Conservation (phyloP, 2,329 filamentous ascomycete species). For the Penicillium sp. region DNA sequence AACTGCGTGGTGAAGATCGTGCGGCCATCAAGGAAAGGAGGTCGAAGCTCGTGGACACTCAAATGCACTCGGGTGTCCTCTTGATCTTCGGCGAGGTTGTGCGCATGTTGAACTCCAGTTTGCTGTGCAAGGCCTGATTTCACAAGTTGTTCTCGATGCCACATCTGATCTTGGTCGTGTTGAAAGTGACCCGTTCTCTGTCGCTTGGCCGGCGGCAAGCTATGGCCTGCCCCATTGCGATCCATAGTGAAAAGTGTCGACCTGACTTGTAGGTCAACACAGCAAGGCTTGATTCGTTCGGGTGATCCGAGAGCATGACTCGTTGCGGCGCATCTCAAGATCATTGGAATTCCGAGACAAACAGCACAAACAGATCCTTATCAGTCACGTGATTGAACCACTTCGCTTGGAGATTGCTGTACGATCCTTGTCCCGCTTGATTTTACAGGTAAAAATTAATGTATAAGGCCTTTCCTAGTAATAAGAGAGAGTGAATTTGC, state of each 20-base stretch:
- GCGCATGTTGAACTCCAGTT: constrained; percentile 82
- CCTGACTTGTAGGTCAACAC: constrained; percentile 1
- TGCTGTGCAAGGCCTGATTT: constrained; percentile 92
- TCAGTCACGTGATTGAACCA: constrained; percentile 29
- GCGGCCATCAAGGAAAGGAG: constrained; percentile 91
- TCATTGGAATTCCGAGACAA: constrained; percentile 26
- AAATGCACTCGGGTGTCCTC: constrained; percentile 88
- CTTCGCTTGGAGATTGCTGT: background rate
- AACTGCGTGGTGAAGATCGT: constrained; percentile 97
- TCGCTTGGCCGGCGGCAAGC: constrained; percentile 42
- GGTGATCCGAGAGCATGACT: constrained; percentile 7
- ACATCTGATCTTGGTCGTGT: constrained; percentile 78
- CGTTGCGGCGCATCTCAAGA: constrained; percentile 14
- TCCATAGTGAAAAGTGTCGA: constrained; percentile 33
- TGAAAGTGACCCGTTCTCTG: constrained; percentile 43
- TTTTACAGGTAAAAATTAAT: background rate
- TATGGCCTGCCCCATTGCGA: constrained; percentile 35
- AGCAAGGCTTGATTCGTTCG: background rate
- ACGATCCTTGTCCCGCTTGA: too few relatives aligned
- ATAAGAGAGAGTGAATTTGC: background rate
- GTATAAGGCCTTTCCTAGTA: too few relatives aligned
- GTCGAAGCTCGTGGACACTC: constrained; percentile 88
- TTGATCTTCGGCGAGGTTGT: constrained; percentile 67
- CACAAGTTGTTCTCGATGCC: constrained; percentile 98
- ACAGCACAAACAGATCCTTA: constrained; percentile 34